Evolutionary conservation across 169 alveolate genomes (phyloP), one percentile per base, ranked within the genome.

Genomic region (Plasmodium ovale): DNA sequence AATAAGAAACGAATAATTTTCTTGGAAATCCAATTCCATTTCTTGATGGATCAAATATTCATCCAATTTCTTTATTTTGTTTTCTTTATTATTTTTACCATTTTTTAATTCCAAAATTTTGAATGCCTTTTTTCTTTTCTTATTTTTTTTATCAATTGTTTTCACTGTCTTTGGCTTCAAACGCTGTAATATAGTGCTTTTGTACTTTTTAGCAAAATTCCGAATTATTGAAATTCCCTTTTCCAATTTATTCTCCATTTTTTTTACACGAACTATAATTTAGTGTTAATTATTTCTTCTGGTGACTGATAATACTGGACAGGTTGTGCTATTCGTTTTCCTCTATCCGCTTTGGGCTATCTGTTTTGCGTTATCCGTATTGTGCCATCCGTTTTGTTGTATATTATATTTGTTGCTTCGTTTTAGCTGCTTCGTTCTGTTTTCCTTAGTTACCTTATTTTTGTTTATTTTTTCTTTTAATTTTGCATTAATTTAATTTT

Each of bases 11-110:
- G 73, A 21, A 35, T 60, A 60, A 67, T 77, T 77, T 77, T 77
- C 88, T 5, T 77, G 88, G 0, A 25, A 60, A 77, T 77, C 88
- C 65, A 77, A 27, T 62, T 59, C 88, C 9, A 60, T 77, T 21
- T 77, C 88, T 53, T 77, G 88, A 53, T 62, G 44, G 44, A 77
- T 77, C 53, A 77, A 54, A 47, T 60, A 77, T 16, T 23, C 62
- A 42, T 49, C 68, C 44, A 77, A 31, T 67, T 77, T 77, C 42
- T 37, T 60, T 54, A 54, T 77, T 60, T 77, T 77, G 14, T 77
- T 77, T 59, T 77, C 88, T 37, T 60, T 77, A 29, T 53, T 14
- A 14, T n/a, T 42, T 60, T 77, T 54, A 10, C 29, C 42, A 29
- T 25, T 33, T 60, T 77, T 49, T 16, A n/a, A 16, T 42, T 77